These are phyloP conservation scores for Neofusicoccum sp. DNA, from an alignment of 2,329 filamentous ascomycete genomes.

Conservation along the genomic window DNA sequence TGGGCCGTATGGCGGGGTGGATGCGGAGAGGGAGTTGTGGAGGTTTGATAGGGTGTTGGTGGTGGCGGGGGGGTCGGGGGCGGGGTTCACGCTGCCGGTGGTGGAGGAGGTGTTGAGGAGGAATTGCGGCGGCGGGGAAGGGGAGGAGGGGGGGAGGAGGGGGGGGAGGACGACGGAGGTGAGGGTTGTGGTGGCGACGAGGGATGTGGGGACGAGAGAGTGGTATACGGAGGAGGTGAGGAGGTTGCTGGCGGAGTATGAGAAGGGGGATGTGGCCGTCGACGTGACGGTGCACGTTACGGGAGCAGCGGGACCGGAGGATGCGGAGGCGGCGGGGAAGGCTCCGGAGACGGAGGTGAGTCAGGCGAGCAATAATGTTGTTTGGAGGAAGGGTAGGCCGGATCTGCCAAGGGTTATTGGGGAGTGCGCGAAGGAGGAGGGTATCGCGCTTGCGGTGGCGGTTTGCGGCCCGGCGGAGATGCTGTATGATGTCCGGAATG, in stretches of 20 bases:
- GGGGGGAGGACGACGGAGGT: background rate
- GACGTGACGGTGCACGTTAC: conserved; percentile 15
- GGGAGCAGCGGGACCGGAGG: background rate
- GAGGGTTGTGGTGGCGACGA: conserved; percentile 7
- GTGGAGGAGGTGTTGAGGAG: conserved; percentile 41
- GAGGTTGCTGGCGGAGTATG: conserved; percentile 5
- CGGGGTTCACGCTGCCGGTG: conserved; percentile 52
- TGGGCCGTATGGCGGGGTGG: conserved; percentile 59
- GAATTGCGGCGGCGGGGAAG: background rate
- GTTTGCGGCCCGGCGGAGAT: conserved; percentile 19
- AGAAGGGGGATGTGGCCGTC: background rate
- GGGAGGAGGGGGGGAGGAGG: background rate
- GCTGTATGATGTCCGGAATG: conserved; percentile 20
- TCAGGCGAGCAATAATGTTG: background rate
- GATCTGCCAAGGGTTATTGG: background rate
- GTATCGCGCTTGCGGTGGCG: conserved; percentile 9
- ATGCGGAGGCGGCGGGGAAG: background rate
- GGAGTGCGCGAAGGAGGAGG: background rate
- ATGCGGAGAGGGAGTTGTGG: conserved; percentile 27
- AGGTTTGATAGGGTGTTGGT: conserved; percentile 47
- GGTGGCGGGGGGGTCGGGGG: conserved; percentile 57
- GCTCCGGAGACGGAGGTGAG: background rate
- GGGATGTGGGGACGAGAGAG: conserved; percentile 8
- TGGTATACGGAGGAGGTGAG: conserved; percentile 14
- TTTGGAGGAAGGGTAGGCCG: background rate